Conservation (phyloP, 768 basidiomycete genomes). For the Crepidotus variabilis region DNA sequence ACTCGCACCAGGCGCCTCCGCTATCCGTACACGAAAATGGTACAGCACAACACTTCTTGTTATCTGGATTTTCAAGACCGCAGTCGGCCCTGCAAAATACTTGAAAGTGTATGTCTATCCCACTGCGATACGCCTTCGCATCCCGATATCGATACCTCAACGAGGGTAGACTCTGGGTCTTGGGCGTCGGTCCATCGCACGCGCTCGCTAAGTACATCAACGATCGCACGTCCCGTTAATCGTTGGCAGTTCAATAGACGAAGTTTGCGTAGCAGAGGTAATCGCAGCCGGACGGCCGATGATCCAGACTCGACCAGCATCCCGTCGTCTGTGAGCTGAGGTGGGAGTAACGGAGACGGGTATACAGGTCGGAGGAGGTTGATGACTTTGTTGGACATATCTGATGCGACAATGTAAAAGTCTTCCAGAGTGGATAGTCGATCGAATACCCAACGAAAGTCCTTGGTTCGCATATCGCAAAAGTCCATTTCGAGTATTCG, state of each 20-base stretch:
- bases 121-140: slow-evolving; percentile 31
- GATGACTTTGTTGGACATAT: slow-evolving; percentile 76
- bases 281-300: slow-evolving; percentile 32
- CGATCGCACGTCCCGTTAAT: slow-evolving; percentile 54
- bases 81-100: slow-evolving; percentile 24
- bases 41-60: too few relatives aligned
- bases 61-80: slow-evolving; percentile 10
- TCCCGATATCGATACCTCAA: slow-evolving; percentile 33
- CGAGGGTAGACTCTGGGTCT: slow-evolving; percentile 20
- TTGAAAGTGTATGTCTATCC: slow-evolving; percentile 26
- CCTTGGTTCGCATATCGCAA: slow-evolving; percentile 81
- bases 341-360: neutral
- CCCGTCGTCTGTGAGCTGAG: neutral
- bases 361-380: slow-evolving; percentile 46
- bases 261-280: slow-evolving; percentile 52
- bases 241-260: slow-evolving; percentile 61
- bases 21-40: too few relatives aligned
- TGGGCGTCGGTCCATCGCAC: slow-evolving; percentile 33
- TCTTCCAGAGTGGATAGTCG: slow-evolving; percentile 48
- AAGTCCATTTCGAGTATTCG: slow-evolving; percentile 73
- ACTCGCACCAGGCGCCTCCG: too few relatives aligned
- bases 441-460: slow-evolving; percentile 68
- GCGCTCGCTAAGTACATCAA: slow-evolving; percentile 48
- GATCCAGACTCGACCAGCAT: neutral
- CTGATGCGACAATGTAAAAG: slow-evolving; percentile 75